Evolutionary conservation across 2,329 filamentous ascomycete species (phyloP).

Genomic region (Hypomyces perniciosus): DNA sequence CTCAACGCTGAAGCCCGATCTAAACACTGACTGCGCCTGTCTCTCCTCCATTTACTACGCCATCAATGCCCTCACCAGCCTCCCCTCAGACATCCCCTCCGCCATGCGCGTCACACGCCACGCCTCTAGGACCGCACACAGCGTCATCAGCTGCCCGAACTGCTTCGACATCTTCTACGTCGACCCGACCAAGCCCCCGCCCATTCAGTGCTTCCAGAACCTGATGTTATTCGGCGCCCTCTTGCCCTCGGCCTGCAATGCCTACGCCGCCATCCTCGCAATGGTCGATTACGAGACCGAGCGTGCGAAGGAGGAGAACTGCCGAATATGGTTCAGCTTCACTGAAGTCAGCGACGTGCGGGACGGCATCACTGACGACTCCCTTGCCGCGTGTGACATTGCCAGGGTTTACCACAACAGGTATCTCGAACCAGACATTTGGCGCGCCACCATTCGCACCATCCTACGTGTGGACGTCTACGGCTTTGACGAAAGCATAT

Average conservation of each 20-base stretch:
- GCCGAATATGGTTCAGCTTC: slow-evolving; percentile 40
- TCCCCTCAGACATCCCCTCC: slow-evolving; percentile 38
- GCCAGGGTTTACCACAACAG: slow-evolving; percentile 33
- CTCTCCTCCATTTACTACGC: slow-evolving; percentile 45
- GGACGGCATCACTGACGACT: slow-evolving; percentile 28
- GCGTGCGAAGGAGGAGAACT: slow-evolving; percentile 35
- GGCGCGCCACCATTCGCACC: slow-evolving; percentile 48
- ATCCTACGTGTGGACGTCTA: slow-evolving; percentile 54
- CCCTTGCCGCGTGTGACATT: slow-evolving; percentile 1
- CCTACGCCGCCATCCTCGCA: slow-evolving; percentile 49
- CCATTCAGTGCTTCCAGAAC: slow-evolving; percentile 50
- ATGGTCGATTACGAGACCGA: slow-evolving; percentile 49
- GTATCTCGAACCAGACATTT: slow-evolving; percentile 46
- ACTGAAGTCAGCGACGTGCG: slow-evolving; percentile 44
- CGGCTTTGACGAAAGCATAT: slow-evolving; percentile 33
- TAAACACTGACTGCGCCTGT: slow-evolving; percentile 38
- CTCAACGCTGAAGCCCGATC: slow-evolving; percentile 15
- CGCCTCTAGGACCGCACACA: slow-evolving; percentile 44
- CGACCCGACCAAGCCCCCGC: slow-evolving; percentile 29
- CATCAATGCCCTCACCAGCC: slow-evolving; percentile 42
- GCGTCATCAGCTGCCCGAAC: slow-evolving; percentile 43
- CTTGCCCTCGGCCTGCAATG: slow-evolving; percentile 51
- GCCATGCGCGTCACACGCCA: slow-evolving; percentile 44
- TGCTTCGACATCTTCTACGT: slow-evolving; percentile 39
- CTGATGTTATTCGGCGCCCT: slow-evolving; percentile 54